A percentile compares a stretch with the other conserved stretches of the same genome.
Evolutionary conservation across 1,284 basidiomycete genomes (phyloP).

Genomic region (Blastosporella zonata): DNA sequence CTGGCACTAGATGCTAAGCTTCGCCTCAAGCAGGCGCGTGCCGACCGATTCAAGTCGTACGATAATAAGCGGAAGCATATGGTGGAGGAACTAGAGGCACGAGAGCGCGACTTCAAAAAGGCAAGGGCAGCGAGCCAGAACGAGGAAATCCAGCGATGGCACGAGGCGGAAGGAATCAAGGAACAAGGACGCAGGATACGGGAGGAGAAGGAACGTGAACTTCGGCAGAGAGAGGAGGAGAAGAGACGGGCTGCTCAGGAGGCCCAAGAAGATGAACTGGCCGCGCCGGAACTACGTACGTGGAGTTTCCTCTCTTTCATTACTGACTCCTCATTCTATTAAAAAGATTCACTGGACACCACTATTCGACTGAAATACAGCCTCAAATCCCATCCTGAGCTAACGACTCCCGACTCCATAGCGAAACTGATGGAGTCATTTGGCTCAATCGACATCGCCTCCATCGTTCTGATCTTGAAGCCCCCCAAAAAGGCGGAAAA

Average conservation of each 20-base stretch:
- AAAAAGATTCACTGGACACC: conserved; percentile 61
- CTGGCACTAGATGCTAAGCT: conserved; percentile 82
- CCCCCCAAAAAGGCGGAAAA: conserved; percentile 51
- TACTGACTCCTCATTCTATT: conserved; percentile 18
- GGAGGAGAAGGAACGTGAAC: conserved; percentile 61
- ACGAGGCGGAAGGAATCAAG: conserved; percentile 74
- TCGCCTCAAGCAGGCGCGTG: conserved; percentile 67
- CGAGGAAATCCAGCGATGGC: conserved; percentile 52
- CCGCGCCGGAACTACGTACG: conserved; percentile 55
- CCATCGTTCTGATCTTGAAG: conserved; percentile 65
- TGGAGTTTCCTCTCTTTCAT: conserved; percentile 9
- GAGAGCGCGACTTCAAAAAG: conserved; percentile 80
- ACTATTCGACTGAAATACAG: conserved; percentile 70
- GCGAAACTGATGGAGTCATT: conserved; percentile 53
- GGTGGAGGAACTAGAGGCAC: conserved; percentile 81
- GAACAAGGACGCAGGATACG: conserved; percentile 72
- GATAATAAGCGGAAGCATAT: conserved; percentile 79
- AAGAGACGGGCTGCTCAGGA: conserved; percentile 34
- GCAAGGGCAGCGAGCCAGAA: conserved; percentile 58
- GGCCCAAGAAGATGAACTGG: conserved; percentile 36
- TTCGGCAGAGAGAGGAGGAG: conserved; percentile 45
- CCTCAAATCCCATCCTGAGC: conserved; percentile 51
- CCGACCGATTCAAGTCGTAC: conserved; percentile 71
- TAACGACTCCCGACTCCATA: conserved; percentile 51
- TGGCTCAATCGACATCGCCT: conserved; percentile 57